These are phyloP conservation scores for Trichosporon sp. DNA, from an alignment of 1,284 basidiomycete genomes.

Conservation along the genomic window DNA sequence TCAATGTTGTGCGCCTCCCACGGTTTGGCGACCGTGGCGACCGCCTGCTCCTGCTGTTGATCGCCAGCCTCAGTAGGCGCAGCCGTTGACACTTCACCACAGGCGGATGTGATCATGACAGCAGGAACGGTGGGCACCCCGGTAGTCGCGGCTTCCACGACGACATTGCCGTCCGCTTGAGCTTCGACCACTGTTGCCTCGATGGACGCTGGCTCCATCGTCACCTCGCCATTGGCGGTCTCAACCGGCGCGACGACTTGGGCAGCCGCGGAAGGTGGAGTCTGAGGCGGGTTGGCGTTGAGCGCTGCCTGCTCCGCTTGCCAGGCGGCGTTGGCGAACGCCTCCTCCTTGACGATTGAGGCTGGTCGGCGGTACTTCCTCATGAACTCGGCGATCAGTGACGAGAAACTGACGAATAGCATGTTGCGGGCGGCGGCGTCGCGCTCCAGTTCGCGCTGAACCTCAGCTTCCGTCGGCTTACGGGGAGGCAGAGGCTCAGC, in stretches of 20 bases:
- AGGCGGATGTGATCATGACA: neutral
- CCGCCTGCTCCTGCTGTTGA: slow-evolving; percentile 15
- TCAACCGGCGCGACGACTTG: neutral
- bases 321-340: slow-evolving; percentile 28
- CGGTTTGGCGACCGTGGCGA: neutral
- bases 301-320: slow-evolving; percentile 36
- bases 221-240: neutral
- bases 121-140: neutral
- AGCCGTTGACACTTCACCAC: neutral
- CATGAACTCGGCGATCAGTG: slow-evolving; percentile 84
- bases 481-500: slow-evolving; percentile 88
- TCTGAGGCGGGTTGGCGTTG: slow-evolving; percentile 17
- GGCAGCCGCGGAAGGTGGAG: neutral
- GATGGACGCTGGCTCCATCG: neutral
- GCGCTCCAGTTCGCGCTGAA: slow-evolving; percentile 78
- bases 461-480: slow-evolving; percentile 77
- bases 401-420: slow-evolving; percentile 82
- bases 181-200: neutral
- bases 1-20: slow-evolving; percentile 71
- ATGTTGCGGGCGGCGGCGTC: slow-evolving; percentile 79
- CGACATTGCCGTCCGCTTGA: neutral
- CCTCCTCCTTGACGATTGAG: slow-evolving; percentile 66
- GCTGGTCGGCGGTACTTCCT: slow-evolving; percentile 91
- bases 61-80: neutral
- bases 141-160: slow-evolving; percentile 20